Base-by-base conservation (phyloP, 352 stramenopile genomes). In the Phytophthora idaei region DNA sequence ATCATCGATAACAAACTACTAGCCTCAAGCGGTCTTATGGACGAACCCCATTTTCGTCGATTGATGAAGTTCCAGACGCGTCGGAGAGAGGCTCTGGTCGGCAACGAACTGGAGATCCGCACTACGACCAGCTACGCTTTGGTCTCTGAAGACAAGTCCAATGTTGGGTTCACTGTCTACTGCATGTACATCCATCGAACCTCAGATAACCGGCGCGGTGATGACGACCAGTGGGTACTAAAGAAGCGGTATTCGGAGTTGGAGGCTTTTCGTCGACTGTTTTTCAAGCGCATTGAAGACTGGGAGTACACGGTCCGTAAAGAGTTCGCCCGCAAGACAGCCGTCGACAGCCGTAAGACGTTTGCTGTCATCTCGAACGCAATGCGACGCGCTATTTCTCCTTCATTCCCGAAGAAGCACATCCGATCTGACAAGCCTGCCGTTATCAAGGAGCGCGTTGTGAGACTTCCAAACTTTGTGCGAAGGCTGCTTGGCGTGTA, bases 11-110 rank as follows among this genome's bases (percentile, higher is more conserved):
- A 68, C 46, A 70, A 67, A 29, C 44, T 77, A 34, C 57, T 73
- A 15, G 48, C 25, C 4, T 64, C 59, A 0, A 81, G 61, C 61
- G 60, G 69, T 5, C 61, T 86, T 28, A 74, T 85, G 63, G 53
- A 64, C 11, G 67, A 78, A 34, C 66, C 75, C 28, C 73, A 71
- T 25, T 83, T 76, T 51, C 80, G 80, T 8, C 80, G 80, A 14
- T 67, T 89, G 63, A 75, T 86, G 56, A 89, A 89, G 69, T 81
- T 86, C 61, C 83, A 89, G 71, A 74, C 77, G 50, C 80, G 80
- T 48, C 80, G 83, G 21, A 69, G 81, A 34, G 76, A 85, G 21
- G 56, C 51, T 37, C 34, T 71, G 5, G 31, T 55, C n/a, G 68
- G 77, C 51, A 75, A 61, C 51, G 77, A 87, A 45, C 52, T 89